Percentiles rank a stretch among this genome's conserved stretches.
Conservation (phyloP, 345 rosid species). For the Schrenkiella parvula region DNA sequence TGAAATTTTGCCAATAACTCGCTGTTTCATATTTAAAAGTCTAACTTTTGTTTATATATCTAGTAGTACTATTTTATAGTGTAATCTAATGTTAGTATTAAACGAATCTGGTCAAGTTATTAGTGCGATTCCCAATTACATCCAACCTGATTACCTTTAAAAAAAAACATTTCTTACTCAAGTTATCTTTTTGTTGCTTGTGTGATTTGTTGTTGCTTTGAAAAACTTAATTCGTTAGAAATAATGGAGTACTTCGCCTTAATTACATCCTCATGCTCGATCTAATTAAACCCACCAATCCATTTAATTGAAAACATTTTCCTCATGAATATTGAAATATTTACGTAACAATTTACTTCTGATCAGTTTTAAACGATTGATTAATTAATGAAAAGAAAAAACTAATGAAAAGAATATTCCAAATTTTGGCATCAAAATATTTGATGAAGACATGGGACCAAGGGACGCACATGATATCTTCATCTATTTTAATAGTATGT, state of each 20-base stretch:
- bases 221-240: background rate
- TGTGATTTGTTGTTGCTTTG: background rate
- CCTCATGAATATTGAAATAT: background rate
- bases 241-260: background rate
- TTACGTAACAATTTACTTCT: background rate
- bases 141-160: conserved; percentile 4
- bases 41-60: background rate
- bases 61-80: too few relatives aligned
- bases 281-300: background rate
- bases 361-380: background rate
- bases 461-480: conserved; percentile 7
- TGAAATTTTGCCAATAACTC: background rate
- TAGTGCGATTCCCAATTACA: conserved; percentile 20
- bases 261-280: background rate
- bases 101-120: conserved; percentile 14
- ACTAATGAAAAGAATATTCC: conserved; percentile 20
- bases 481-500: background rate
- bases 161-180: background rate
- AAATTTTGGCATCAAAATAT: conserved; percentile 16
- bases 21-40: background rate
- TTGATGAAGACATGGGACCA: conserved; percentile 30
- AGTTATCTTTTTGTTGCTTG: background rate
- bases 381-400: conserved; percentile 11
- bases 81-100: background rate
- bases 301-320: background rate